A percentile compares a stretch with the other conserved stretches of the same genome.
phyloP scores from a whole-genome alignment of 345 rosid species.

The Eucalyptus cloeziana region DNA sequence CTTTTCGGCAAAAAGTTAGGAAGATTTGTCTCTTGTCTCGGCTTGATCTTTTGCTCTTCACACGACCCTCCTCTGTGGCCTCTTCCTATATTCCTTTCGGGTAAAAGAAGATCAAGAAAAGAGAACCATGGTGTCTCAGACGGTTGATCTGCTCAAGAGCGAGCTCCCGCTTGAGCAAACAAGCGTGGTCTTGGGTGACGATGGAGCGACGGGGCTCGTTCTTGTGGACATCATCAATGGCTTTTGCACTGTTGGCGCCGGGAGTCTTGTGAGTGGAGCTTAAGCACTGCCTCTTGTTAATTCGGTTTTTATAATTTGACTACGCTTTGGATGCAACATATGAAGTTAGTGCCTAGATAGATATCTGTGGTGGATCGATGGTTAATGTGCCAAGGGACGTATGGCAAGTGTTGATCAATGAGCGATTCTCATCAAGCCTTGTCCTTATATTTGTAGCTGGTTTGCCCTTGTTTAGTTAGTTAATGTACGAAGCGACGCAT shows the following conservation, averaged over 20 bases:
- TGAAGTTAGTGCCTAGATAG: not conserved
- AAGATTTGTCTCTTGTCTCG: not conserved
- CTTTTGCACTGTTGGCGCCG: constrained; percentile 50
- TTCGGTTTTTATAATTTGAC: not conserved
- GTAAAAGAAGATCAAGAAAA: not conserved
- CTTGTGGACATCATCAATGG: constrained; percentile 42
- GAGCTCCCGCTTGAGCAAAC: constrained; percentile 31
- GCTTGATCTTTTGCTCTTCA: not conserved
- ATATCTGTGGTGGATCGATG: not conserved
- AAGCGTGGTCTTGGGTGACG: constrained; percentile 5
- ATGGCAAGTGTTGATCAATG: not conserved
- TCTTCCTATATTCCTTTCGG: not conserved
- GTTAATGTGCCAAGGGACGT: not conserved
- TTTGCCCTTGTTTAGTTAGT: not conserved
- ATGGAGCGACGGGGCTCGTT: constrained; percentile 28
- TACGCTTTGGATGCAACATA: not conserved
- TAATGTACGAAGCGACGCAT: not conserved
- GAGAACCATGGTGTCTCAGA: constrained; percentile 9
- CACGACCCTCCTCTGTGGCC: not conserved
- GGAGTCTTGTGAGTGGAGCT: constrained; percentile 21
- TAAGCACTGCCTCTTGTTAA: not conserved
- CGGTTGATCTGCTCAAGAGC: constrained; percentile 12
- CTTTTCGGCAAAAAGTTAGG: not conserved
- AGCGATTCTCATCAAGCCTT: not conserved
- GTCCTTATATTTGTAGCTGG: not conserved